Evolutionary conservation across 2,329 filamentous ascomycete species (phyloP), one percentile per base, ranked within the genome.

Genomic region (Diaporthe amygdali): DNA sequence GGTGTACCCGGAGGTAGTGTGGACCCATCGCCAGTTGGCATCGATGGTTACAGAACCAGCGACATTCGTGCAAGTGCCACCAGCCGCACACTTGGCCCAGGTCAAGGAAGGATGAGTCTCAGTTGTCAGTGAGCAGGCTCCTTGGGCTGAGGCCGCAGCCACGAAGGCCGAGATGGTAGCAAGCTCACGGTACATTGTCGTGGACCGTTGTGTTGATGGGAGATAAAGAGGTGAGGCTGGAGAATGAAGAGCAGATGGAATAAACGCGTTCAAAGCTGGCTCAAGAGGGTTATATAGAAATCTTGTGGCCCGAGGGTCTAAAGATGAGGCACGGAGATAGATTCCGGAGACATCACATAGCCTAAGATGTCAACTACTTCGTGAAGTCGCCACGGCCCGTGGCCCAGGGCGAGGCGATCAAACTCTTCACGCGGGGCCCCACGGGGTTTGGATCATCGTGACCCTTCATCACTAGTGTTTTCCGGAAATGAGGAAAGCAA

Each of bases 21-120:
- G 87, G 67, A 88, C 78, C 88, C 88, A 90, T 68, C 88, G 84
- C 87, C 87, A 90, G 80, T 89, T 90, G 71, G 86, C 76, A 74
- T 90, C 88, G 74, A 90, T 79, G 46, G 86, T 85, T 64, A 90
- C 81, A 55, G 84, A 84, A 27, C 85, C 86, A 64, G 78, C 79
- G 66, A 85, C 81, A 22, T 81, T 84, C 1, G 83, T 84, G 78
- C 88, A 91, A 52, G 84, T 81, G 63, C 84, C 83, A 54, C 77
- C 77, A 22, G 80, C 78, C 32, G 85, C 84, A 77, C 87, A 90
- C 74, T 82, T 84, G 75, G 87, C 81, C 83, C 85, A 88, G 68
- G 82, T 85, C 77, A 90, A 79, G 70, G 83, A 76, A 70, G 88
- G 88, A 74, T 90, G 88, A 32, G 79, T 82, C 75, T 89, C 87